A percentile compares a stretch with the other conserved stretches of the same genome.
These are phyloP conservation scores for Phaeosphaeria sp. DNA, from an alignment of 2,329 filamentous ascomycete species.

Conservation along the genomic window DNA sequence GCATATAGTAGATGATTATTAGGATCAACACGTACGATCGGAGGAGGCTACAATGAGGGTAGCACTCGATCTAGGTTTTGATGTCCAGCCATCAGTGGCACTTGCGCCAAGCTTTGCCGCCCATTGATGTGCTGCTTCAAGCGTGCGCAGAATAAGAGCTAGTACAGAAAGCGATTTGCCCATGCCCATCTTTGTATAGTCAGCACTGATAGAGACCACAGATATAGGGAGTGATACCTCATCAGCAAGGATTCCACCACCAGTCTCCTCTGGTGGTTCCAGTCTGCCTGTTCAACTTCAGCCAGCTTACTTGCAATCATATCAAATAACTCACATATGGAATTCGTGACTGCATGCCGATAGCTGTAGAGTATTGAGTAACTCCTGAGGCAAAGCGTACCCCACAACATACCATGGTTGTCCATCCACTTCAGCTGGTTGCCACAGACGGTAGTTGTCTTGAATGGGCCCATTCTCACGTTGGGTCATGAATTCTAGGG, in stretches of 20 bases:
- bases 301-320: background rate
- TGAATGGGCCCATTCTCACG: conserved; percentile 41
- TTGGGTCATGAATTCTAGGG: conserved; percentile 37
- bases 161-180: conserved; percentile 64
- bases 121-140: conserved; percentile 48
- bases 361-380: conserved; percentile 28
- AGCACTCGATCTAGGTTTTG: conserved; percentile 19
- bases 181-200: conserved; percentile 57
- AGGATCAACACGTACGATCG: conserved; percentile 30
- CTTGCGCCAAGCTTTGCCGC: conserved; percentile 14
- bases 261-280: conserved; percentile 30
- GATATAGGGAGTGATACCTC: conserved; percentile 38
- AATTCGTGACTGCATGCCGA: conserved; percentile 51
- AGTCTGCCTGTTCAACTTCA: background rate
- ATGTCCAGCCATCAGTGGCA: background rate
- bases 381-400: background rate
- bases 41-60: conserved; percentile 41
- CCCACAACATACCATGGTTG: background rate
- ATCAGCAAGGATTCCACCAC: conserved; percentile 62
- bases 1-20: conserved; percentile 37
- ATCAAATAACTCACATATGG: conserved; percentile 11
- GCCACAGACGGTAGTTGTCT: conserved; percentile 36
- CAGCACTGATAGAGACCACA: background rate
- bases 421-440: conserved; percentile 22
- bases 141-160: conserved; percentile 55